Percentiles rank a stretch among this genome's conserved stretches.
Conservation (phyloP, 164 flowering plant genomes). For the Macadamia tetraphylla region DNA sequence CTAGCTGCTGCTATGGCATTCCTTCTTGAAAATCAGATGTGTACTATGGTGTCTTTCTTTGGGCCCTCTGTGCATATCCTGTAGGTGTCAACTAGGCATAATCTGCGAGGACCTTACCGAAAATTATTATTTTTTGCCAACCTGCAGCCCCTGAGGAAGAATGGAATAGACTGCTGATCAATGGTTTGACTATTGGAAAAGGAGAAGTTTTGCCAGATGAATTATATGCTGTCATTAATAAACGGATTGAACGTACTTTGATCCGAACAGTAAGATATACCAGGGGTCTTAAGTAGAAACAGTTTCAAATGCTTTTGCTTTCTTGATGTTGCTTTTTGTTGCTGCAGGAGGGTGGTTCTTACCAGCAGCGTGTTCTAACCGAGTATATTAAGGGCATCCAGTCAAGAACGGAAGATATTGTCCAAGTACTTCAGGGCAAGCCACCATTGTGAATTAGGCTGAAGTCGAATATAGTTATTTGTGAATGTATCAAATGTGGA, state of each 20-base stretch:
- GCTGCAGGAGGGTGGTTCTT: slow-evolving; percentile 83
- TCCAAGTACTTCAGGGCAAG: slow-evolving; percentile 46
- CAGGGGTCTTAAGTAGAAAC: not conserved
- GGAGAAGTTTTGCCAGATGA: slow-evolving; percentile 72
- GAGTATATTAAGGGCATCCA: slow-evolving; percentile 84
- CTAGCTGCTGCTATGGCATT: no score
- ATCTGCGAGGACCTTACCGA: no score
- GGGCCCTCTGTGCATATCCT: no score
- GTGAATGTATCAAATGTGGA: not conserved
- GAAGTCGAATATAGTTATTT: not conserved
- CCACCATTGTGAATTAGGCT: not conserved
- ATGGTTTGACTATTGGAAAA: slow-evolving; percentile 64
- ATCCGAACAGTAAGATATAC: slow-evolving; percentile 64
- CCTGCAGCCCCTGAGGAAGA: slow-evolving; percentile 76
- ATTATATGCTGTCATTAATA: slow-evolving; percentile 60
- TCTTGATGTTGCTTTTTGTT: not conserved
- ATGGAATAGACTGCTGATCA: slow-evolving; percentile 68
- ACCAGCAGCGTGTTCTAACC: slow-evolving; percentile 66
- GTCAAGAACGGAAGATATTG: slow-evolving; percentile 65
- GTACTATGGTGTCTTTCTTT: no score
- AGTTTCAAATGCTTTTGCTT: slow-evolving; percentile 8
- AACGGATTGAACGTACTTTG: slow-evolving; percentile 66
- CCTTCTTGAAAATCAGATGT: no score
- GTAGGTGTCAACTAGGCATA: no score
- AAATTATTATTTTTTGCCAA: not conserved